Base-by-base conservation (phyloP, 768 basidiomycete genomes). In the Tulasnella sp. region DNA sequence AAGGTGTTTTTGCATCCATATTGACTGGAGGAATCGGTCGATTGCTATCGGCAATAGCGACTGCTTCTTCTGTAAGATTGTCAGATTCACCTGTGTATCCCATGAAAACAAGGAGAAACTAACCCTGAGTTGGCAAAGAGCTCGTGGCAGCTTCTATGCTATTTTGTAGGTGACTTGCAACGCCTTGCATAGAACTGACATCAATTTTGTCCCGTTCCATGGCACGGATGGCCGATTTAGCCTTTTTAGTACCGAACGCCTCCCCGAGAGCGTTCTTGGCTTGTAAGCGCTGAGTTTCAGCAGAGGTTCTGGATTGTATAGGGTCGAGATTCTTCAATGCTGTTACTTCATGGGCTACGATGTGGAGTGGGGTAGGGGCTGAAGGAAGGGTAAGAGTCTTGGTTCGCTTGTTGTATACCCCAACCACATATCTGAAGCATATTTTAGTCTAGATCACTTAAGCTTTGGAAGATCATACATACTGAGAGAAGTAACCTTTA, bases 201-300 rank as follows among this genome's bases (percentile, higher is more conserved):
- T 95, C 90, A 32, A 99, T 80, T 63, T 79, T 80, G 67, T 92
- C 93, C 57, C 93, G 76, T 65, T 92, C 90, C 47, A 75, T 76
- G 3, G 89, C 83, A 46, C 76, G 76, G 61, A 96, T 91, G 25
- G 78, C 79, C 8, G 78, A 76, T 64, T 88, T 83, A 39, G 90
- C 88, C 63, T 95, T 98, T 68, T 90, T 87, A 22, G 91, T 93
- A 19, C 93, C 93, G 57, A 99, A 99, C 1, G 84, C 77, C 63
- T 90, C 82, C 28, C 93, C 91, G 1, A 99, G 75, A n/a, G 76
- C 71, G 48, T 76, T 84, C 35, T 81, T 74, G 13, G 81, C 81
- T 45, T 79, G 72, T 34, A 73, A 67, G 52, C 74, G 78, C 53
- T 79, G 27, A 25, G 70, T 58, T 43, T 75, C 67, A 7, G 69